Base-by-base conservation (phyloP, 2,329 filamentous ascomycete species). In the Aspergillus candidus region DNA sequence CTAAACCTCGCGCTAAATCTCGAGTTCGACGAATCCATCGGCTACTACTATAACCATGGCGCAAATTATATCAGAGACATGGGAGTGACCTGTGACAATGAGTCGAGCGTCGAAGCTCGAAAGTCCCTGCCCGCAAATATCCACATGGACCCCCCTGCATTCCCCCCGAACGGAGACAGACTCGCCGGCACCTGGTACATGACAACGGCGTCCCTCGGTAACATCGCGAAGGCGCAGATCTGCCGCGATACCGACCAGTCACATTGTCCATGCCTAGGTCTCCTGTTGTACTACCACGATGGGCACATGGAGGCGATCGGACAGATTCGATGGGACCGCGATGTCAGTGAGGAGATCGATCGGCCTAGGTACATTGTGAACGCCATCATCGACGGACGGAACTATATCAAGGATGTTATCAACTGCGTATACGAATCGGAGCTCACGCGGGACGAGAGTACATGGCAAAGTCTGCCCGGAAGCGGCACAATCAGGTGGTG, bases 51-150 rank as follows among this genome's bases (percentile, higher is more conserved):
- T 18, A 18, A 18, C 6, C 4, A 18, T 18, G 18, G 4, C 18
- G 18, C 18, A 2, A 39, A 11, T 4, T 35, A 29, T n/a, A 41
- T 49, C 32, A 37, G 35, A 3, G 38, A 33, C 4, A 2, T 47
- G 13, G 52, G 52, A n/a, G 48, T 53, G n/a, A 51, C 48, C 32
- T 49, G 50, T 38, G 35, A 41, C 45, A 13, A 12, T 36, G 29
- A 33, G 11, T 11, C 11, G 11, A 3, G 17, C 11, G 18, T 12
- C 32, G 30, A 17, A 13, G 4, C 27, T 3, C n/a, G 12, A 11
- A 31, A 15, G n/a, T 11, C 27, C 6, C 17, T 11, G 12, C 49
- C 42, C 14, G 22, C 32, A 22, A 12, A 38, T 44, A 14, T n/a
- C 3, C 43, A 11, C 12, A 18, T 36, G 15, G 43, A 48, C 15